Base-by-base conservation (phyloP, 2,329 filamentous ascomycete species). In the Cordyceps cateniannulata region DNA sequence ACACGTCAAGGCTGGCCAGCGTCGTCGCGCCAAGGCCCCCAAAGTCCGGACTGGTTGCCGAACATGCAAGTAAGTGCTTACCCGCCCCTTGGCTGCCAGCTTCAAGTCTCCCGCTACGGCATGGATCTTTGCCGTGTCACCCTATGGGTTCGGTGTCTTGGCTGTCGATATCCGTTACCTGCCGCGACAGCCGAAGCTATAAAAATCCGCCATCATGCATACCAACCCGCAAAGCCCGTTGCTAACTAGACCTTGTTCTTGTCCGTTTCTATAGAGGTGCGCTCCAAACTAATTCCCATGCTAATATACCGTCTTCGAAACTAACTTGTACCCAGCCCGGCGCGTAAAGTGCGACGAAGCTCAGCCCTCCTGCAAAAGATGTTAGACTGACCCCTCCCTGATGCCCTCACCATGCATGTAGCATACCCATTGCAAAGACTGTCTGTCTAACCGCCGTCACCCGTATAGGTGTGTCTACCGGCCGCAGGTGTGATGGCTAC, bases 31-130 rank as follows among this genome's bases (percentile, higher is more conserved):
- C 35, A 62, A 58, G 40, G 54, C 60, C n/a, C 60, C 60, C 49
- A 59, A 62, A n/a, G 60, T 62, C 22, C 54, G 60, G 25, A 62
- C 60, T 18, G 60, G 60, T 22, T 62, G 60, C 32, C 47, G 42
- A 49, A 62, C 60, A 18, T 62, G 60, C 60, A 62, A 62, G 60
- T 62, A 52, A 62, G 60, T 62, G 22, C 12, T 29, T 20, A 5
- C 27, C 51, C n/a, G 16, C 35, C 16, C 4, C 16, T 18, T 24
- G 9, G 24, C n/a, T 56, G 7, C 20, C 10, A 12, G 7, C 32
- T 12, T 35, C 35, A 2, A 24, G 18, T 56, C 20, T n/a, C 40
- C 5, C 14, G 14, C 16, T 35, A 14, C 22, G 29, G 49, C 12
- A n/a, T 35, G 14, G 22, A 24, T 48, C 22, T 16, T 18, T 18